Evolutionary conservation across 768 basidiomycete species (phyloP).

Genomic region (Mycena belliarum): DNA sequence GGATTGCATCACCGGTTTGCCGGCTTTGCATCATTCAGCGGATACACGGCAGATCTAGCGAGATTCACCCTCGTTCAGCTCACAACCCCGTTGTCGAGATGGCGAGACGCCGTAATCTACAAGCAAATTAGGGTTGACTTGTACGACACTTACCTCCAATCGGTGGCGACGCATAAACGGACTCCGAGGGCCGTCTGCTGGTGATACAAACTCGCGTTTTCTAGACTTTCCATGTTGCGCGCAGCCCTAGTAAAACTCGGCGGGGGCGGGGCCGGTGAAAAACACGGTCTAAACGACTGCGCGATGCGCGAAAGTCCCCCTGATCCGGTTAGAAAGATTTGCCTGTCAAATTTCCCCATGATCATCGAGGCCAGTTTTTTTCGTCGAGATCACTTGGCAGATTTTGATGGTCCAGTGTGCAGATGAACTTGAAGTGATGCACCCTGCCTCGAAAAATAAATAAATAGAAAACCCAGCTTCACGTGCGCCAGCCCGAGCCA

Average conservation of each 20-base stretch:
- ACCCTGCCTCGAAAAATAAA: no score
- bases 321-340: not conserved
- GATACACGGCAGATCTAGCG: not conserved
- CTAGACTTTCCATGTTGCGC: not conserved
- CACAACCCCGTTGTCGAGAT: not conserved
- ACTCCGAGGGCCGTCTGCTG: not conserved
- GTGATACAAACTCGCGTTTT: not conserved
- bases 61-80: not conserved
- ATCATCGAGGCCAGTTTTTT: not conserved
- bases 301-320: no score
- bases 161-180: not conserved
- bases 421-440: no score
- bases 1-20: constrained; percentile 7
- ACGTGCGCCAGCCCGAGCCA: constrained; percentile 2
- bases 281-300: constrained; percentile 9
- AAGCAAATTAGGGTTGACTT: not conserved
- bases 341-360: constrained; percentile 3
- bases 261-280: no score
- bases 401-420: no score
- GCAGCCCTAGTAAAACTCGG: no score
- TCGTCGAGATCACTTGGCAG: constrained; percentile 19
- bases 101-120: not conserved
- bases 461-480: constrained; percentile 3
- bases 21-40: constrained; percentile 9
- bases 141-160: constrained; percentile 7